Evolutionary conservation across 306 rosid species (phyloP).

Genomic region (Hippophae tibetana): DNA sequence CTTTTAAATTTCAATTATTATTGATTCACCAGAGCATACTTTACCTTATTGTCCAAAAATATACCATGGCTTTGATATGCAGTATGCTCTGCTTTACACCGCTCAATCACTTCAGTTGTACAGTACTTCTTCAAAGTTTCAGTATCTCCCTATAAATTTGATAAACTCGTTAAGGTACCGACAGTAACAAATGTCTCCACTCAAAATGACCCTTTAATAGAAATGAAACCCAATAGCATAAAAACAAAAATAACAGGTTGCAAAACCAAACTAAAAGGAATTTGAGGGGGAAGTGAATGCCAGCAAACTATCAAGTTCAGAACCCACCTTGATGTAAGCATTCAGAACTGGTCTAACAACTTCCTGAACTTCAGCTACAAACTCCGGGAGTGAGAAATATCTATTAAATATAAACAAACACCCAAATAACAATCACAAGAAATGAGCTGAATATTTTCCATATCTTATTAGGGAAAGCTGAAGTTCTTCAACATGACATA

Average conservation of each 20-base stretch:
- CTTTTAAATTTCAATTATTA: too few species aligned
- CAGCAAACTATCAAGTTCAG: constrained; percentile 12
- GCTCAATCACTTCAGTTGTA: constrained; percentile 67
- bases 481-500: constrained; percentile 13
- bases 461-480: neutral
- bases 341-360: constrained; percentile 78
- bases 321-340: constrained; percentile 69
- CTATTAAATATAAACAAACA: constrained; percentile 30
- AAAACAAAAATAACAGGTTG: neutral
- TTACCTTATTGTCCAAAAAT: constrained; percentile 84
- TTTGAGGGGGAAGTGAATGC: constrained; percentile 4
- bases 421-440: neutral
- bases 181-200: constrained; percentile 9
- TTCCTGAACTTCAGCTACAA: constrained; percentile 76
- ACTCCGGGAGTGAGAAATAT: constrained; percentile 71
- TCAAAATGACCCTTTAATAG: constrained; percentile 2
- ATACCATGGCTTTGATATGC: constrained; percentile 64
- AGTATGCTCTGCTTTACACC: constrained; percentile 79
- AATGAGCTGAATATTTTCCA: neutral
- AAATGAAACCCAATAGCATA: too few species aligned
- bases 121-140: constrained; percentile 76
- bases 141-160: constrained; percentile 50
- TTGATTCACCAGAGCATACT: neutral
- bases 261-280: neutral
- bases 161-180: constrained; percentile 14